A percentile compares a stretch with the other conserved stretches of the same genome.
These are phyloP conservation scores for Poterioochromonas sp. DNA, from an alignment of 352 stramenopile genomes.

Conservation along the genomic window DNA sequence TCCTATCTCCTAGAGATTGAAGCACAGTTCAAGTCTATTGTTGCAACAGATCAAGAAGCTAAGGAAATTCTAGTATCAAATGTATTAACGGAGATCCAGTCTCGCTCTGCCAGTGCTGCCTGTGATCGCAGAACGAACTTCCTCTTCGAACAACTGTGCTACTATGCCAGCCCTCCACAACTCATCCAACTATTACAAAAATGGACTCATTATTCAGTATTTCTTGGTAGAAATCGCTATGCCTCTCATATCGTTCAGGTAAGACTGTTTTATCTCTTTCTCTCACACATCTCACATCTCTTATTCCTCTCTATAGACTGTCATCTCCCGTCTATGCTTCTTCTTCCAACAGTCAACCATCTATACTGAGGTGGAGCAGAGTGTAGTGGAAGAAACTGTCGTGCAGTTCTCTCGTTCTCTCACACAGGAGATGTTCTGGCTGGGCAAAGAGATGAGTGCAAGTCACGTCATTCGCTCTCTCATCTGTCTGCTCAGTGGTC, in stretches of 20 bases:
- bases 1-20: conserved; percentile 17
- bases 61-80: conserved; percentile 10
- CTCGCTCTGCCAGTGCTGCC: conserved; percentile 2
- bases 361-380: not conserved
- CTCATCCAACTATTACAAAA: not conserved
- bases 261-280: not conserved
- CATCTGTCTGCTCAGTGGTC: conserved; percentile 5
- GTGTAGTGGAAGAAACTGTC: not conserved
- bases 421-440: conserved; percentile 15
- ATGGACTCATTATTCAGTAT: conserved; percentile 7
- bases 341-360: not conserved
- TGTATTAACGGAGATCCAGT: conserved; percentile 6
- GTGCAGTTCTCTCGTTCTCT: not conserved
- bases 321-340: conserved; percentile 7
- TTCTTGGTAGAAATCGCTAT: conserved; percentile 22
- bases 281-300: not conserved
- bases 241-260: conserved; percentile 29
- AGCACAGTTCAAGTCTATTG: not conserved
- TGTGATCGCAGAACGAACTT: conserved; percentile 26
- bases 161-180: too few relatives aligned
- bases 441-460: not conserved
- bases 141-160: conserved; percentile 6
- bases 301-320: not conserved
- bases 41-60: not conserved
- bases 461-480: conserved; percentile 31